These are phyloP conservation scores for Rhizopogon rudus DNA, from an alignment of 768 basidiomycete species.

Conservation along the genomic window DNA sequence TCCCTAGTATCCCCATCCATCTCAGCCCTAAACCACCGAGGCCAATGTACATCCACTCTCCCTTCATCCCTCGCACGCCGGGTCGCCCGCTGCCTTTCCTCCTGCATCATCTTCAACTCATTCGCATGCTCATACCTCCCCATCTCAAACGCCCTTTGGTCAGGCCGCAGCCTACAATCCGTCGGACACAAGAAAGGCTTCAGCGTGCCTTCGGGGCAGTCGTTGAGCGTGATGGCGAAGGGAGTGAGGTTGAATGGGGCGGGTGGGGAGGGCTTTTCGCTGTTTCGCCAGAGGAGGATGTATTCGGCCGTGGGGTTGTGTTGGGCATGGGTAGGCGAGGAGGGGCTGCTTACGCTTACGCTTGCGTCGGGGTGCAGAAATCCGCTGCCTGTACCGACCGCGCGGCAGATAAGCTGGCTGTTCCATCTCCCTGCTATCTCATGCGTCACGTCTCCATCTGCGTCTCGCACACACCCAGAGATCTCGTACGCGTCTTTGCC, in stretches of 20 bases:
- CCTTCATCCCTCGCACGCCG: constrained; percentile 76
- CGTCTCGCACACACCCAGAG: constrained; percentile 74
- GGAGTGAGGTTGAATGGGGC: constrained; percentile 96
- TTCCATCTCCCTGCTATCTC: constrained; percentile 97
- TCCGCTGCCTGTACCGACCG: constrained; percentile 54
- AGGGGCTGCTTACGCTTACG: constrained; percentile 44
- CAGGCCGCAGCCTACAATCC: constrained; percentile 88
- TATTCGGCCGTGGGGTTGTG: constrained; percentile 54
- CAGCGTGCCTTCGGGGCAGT: constrained; percentile 70
- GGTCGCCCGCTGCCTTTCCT: constrained; percentile 73
- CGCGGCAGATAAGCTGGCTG: constrained; percentile 85
- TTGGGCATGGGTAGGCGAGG: constrained; percentile 22
- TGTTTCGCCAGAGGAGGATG: constrained; percentile 90
- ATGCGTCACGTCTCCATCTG: constrained; percentile 60
- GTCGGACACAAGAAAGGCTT: constrained; percentile 77
- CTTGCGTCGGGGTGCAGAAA: constrained; percentile 69
- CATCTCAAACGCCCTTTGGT: constrained; percentile 91
- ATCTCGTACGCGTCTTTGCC: constrained; percentile 92
- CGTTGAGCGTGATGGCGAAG: constrained; percentile 88
- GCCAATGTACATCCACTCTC: constrained; percentile 59
- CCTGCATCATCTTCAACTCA: constrained; percentile 71
- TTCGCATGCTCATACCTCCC: constrained; percentile 85
- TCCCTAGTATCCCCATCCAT: constrained; percentile 89
- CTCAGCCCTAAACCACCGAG: constrained; percentile 84
- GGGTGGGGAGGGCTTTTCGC: constrained; percentile 54